phyloP scores from a whole-genome alignment of 1,284 basidiomycete genomes.

The Tremellales sp. region DNA sequence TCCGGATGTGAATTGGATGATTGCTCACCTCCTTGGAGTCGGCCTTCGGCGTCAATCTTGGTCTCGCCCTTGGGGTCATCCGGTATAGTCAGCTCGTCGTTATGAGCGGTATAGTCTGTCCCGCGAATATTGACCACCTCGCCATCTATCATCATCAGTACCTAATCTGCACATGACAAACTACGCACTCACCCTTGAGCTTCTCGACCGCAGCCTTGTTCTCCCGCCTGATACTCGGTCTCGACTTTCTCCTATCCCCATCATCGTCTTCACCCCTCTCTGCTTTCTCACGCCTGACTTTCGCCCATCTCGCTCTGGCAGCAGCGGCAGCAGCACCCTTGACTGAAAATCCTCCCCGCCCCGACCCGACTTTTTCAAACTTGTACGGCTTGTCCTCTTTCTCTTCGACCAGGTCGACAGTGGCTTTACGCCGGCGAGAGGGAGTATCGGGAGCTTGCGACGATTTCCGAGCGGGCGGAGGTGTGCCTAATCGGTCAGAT shows the following conservation, averaged over 20 bases:
- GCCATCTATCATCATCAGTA: constrained; percentile 9
- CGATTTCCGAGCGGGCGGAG: constrained; percentile 2
- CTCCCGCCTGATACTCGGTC: constrained; percentile 12
- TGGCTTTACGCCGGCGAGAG: constrained; percentile 5
- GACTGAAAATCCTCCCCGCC: constrained; percentile 44
- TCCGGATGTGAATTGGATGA: not conserved
- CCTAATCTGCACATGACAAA: not conserved
- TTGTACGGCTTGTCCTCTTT: constrained; percentile 21
- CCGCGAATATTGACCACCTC: constrained; percentile 57
- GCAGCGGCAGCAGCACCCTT: constrained; percentile 46
- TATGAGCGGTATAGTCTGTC: constrained; percentile 69
- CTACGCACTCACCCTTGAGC: constrained; percentile 3
- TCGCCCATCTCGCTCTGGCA: constrained; percentile 44
- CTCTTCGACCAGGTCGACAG: constrained; percentile 6
- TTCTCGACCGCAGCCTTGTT: constrained; percentile 24
- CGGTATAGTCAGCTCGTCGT: constrained; percentile 81
- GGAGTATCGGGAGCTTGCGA: constrained; percentile 7
- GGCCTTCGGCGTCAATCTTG: constrained; percentile 83
- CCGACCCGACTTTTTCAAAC: constrained; percentile 34
- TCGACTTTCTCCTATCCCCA: constrained; percentile 10
- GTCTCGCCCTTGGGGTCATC: constrained; percentile 82
- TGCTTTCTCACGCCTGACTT: constrained; percentile 35
- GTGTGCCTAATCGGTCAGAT: not conserved
- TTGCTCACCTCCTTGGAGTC: constrained; percentile 71
- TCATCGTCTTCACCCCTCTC: constrained; percentile 41